Evolutionary conservation across 768 basidiomycete species (phyloP), one percentile per base, ranked within the genome.

Genomic region (Psilocybe sp.): DNA sequence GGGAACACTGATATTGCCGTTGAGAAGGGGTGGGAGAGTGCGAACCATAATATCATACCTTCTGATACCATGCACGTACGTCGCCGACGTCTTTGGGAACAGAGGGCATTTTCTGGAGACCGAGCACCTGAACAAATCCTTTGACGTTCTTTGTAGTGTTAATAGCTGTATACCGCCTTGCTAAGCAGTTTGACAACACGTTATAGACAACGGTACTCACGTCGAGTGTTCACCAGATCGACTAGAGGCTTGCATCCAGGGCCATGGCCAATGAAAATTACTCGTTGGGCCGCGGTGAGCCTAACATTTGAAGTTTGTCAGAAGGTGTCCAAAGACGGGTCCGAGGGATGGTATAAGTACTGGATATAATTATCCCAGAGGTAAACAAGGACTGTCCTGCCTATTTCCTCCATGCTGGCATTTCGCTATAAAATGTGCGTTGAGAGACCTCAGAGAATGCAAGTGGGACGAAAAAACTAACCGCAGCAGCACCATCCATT

Each of bases 281-380:
- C 79, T 37, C 82, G 75, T 28, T 81, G 74, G 7, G 88, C 89
- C 16, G 76, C 76, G 5, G 86, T 87, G 55, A 96, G 73, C 51
- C 92, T 94, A 57, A 5, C 40, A 10, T 50, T 31, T 13, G 40
- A 50, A 47, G 33, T n/a, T 28, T 34, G 23, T 49, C n/a, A 42
- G 45, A 40, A 53, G 37, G 36, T 38, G 43, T 31, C 18, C 13
- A 13, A 13, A 35, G 16, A 18, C 7, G 42, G 10, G 1, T 5
- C 15, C 15, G 7, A 43, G 16, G 42, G 5, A 31, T n/a, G 51
- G 40, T 41, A 47, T n/a, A 14, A 64, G 51, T 58, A 97, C 95
- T 89, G 84, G 53, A 98, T 75, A 61, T 94, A 95, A 60, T 98
- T 96, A 66, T 98, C 96, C 97, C 97, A 99, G 10, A 98, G 66